These are phyloP conservation scores for Exophiala xenobiotica DNA, from an alignment of 2,329 filamentous ascomycete genomes.

Conservation along the genomic window DNA sequence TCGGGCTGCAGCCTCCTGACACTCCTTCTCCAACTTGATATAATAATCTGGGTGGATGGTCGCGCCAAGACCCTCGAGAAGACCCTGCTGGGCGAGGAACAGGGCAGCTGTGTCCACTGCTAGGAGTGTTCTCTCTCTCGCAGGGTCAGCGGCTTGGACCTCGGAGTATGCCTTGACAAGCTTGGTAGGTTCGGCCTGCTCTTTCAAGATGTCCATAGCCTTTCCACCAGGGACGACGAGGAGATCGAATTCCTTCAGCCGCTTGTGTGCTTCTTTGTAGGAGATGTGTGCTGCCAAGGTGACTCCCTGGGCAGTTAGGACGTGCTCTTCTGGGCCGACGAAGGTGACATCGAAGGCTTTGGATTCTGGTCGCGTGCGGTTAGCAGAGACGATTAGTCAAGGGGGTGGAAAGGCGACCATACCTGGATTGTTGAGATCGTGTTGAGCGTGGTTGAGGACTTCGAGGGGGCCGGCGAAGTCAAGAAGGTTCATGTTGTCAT, in stretches of 20 bases:
- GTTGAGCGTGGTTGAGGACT: conserved; percentile 55
- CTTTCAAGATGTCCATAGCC: conserved; percentile 60
- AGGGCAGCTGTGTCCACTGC: conserved; percentile 78
- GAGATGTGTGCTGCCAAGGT: conserved; percentile 71
- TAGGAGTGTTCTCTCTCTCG: conserved; percentile 76
- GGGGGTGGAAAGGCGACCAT: conserved; percentile 46
- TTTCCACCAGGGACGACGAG: conserved; percentile 75
- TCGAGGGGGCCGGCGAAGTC: conserved; percentile 60
- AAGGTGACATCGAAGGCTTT: conserved; percentile 57
- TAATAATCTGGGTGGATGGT: conserved; percentile 81
- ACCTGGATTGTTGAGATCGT: conserved; percentile 56
- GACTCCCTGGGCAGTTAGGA: conserved; percentile 62
- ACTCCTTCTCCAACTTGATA: conserved; percentile 77
- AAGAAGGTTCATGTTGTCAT: conserved; percentile 56
- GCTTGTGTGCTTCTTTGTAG: conserved; percentile 74
- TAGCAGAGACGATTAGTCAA: conserved; percentile 28
- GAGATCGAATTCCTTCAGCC: conserved; percentile 73
- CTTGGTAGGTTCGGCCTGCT: conserved; percentile 59
- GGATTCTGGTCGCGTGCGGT: conserved; percentile 41
- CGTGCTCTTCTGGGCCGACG: conserved; percentile 46
- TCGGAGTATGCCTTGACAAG: conserved; percentile 76
- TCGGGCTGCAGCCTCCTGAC: conserved; percentile 68
- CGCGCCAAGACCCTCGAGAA: conserved; percentile 74
- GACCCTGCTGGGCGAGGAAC: conserved; percentile 72
- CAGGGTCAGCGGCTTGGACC: conserved; percentile 74